Percentiles rank a stretch among this genome's conserved stretches.
Evolutionary conservation across 305 asterid species (phyloP).

Genomic region (Rubia balearica): DNA sequence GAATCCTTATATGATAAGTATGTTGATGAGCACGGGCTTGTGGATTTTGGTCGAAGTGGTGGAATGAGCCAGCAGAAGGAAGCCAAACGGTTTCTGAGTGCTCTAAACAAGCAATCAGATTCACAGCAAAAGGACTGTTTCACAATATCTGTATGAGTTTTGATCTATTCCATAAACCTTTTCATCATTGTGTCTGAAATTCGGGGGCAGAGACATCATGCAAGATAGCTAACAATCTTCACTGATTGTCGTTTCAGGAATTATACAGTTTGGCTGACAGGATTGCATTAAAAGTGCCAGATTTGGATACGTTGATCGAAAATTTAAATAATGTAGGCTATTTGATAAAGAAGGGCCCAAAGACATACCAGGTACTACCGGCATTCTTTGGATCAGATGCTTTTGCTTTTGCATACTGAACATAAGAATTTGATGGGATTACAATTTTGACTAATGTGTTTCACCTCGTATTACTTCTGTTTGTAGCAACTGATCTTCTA

Average conservation of each 20-base stretch:
- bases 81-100: slow-evolving; percentile 83
- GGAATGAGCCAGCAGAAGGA: slow-evolving; percentile 99
- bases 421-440: neutral
- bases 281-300: slow-evolving; percentile 74
- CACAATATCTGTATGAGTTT: slow-evolving; percentile 64
- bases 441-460: neutral
- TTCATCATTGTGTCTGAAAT: slow-evolving; percentile 4
- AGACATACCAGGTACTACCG: slow-evolving; percentile 69
- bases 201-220: neutral
- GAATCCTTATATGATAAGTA: slow-evolving; percentile 93
- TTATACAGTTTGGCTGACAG: slow-evolving; percentile 83
- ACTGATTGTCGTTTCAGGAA: slow-evolving; percentile 46
- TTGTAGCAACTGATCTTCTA: neutral
- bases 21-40: slow-evolving; percentile 83
- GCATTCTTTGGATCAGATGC: neutral
- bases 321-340: slow-evolving; percentile 78
- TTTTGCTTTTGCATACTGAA: slow-evolving; percentile 5
- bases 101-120: slow-evolving; percentile 80
- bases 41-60: slow-evolving; percentile 94
- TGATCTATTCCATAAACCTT: slow-evolving; percentile 8
- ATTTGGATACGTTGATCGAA: slow-evolving; percentile 75
- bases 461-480: neutral
- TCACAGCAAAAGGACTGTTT: slow-evolving; percentile 77
- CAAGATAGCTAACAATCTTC: slow-evolving; percentile 10
- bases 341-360: slow-evolving; percentile 89